Base-by-base conservation (phyloP, 2,329 filamentous ascomycete species). In the Calonectria naviculata region DNA sequence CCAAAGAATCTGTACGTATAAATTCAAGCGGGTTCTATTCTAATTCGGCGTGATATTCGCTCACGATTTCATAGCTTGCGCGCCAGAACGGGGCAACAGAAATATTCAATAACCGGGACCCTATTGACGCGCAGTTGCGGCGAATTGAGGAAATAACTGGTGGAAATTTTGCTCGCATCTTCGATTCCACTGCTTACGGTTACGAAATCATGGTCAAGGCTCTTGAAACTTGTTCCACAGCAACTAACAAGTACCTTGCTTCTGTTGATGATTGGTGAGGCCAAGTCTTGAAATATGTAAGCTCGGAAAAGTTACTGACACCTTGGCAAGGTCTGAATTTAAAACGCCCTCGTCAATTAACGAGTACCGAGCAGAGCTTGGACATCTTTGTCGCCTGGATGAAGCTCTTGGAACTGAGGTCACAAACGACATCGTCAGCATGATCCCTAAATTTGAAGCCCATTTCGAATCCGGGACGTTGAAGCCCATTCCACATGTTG, bases 231-330 rank as follows among this genome's bases (percentile, higher is more conserved):
- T 56, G 74, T 12, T 78, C 80, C 1, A 74, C 68, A 2, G 77
- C 65, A 1, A 36, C 60, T 12, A 44, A 60, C 4, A 84, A 83
- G 62, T 80, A 78, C 47, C 81, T 83, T 46, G 71, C 78, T 0
- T 81, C 80, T 0, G 80, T 80, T 2, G 81, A 84, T 71, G 80
- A 80, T 61, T 83, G 80, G 83, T 84, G 70, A 72, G 19, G 10
- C 10, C 6, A 0, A 31, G 13, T 3, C 6, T 2, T 5, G n/a
- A 17, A n/a, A 3, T 6, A 26, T 24, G 28, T 10, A 17, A 21
- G 2, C 7, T 4, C 10, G 26, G n/a, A 13, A n/a, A 26, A 3
- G 9, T 24, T 2, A 26, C 56, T 65, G 21, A 60, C 8, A 1
- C 8, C 56, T 13, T 6, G 36, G 38, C 13, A 46, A 80, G 79